Evolutionary conservation across 345 rosid genomes (phyloP), one percentile per base, ranked within the genome.

Genomic region (Eucalyptus tenuipes): DNA sequence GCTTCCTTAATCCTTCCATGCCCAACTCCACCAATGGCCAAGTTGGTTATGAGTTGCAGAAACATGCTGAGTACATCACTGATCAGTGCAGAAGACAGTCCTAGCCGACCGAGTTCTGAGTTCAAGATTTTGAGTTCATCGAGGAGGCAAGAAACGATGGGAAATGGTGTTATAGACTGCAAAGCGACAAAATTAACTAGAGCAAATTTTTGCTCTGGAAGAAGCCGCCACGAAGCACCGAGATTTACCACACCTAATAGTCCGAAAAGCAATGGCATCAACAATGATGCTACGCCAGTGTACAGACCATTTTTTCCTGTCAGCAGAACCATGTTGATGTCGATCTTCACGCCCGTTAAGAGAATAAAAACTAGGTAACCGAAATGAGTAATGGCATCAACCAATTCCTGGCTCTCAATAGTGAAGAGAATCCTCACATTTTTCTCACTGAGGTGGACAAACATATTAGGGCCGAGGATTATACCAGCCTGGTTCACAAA

Each of bases 21-120:
- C 47, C 31, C 5, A 8, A 8, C n/a, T 79, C 10, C 86, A 64
- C 44, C 42, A 47, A 37, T 27, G n/a, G 88, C 82, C 55, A 40
- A 49, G 85, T 24, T 75, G 80, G 27, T 8, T 12, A 8, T 29
- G 10, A 61, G 1, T 85, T 61, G 10, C 75, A 37, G 33, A 88
- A 20, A 88, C 85, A 75, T 50, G 84, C 89, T 81, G 25, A 87
- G 18, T 42, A 91, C 18, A 13, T 91, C 91, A 61, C 91, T 31
- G 15, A 90, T 44, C 33, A 88, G 55, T 4, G 90, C 92, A 2
- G 88, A 85, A 15, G 92, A 91, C 49, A 92, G 64, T 4, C 87
- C 89, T 85, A 92, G 40, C 42, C 91, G 84, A 17, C 93, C 92
- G 12, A 92, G 84, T 87, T 91, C 90, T 2, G 93, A 89, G 66